Conservation (phyloP, 306 rosid genomes). For the Quercus bicolor region DNA sequence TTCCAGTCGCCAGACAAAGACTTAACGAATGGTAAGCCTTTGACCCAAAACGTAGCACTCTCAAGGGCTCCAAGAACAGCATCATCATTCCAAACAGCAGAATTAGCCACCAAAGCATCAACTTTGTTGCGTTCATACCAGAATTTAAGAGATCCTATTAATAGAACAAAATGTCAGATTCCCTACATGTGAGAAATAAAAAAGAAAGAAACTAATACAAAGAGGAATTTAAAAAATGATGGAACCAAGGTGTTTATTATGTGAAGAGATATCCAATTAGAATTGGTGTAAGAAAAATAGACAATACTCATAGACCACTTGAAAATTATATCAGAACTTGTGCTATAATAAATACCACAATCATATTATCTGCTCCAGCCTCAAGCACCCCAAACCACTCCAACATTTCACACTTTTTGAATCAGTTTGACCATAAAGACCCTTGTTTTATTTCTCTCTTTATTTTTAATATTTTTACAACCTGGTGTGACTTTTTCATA, state of each 20-base stretch:
- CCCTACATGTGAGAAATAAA: neutral
- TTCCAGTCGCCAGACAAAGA: slow-evolving; percentile 92
- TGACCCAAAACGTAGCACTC: slow-evolving; percentile 76
- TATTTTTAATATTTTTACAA: too few relatives aligned
- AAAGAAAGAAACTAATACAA: neutral
- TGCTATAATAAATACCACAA: neutral
- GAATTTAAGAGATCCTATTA: slow-evolving; percentile 74
- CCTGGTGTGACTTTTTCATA: too few relatives aligned
- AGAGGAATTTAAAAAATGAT: neutral
- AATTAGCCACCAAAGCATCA: slow-evolving; percentile 55
- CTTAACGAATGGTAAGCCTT: slow-evolving; percentile 71
- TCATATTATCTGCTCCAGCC: neutral
- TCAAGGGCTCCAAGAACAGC: slow-evolving; percentile 76
- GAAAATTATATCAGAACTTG: neutral
- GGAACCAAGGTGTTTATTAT: neutral
- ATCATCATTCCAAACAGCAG: slow-evolving; percentile 87
- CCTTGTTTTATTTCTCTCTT: neutral
- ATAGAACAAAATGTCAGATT: slow-evolving; percentile 23
- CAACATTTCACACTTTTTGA: neutral
- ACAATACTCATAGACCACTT: neutral
- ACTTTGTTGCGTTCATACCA: slow-evolving; percentile 86
- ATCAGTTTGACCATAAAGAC: neutral
- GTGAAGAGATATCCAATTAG: neutral
- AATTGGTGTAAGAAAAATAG: neutral
- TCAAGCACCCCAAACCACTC: neutral